Base-by-base conservation (phyloP, 495 filamentous ascomycete genomes). In the Talaromyces wortmannii region DNA sequence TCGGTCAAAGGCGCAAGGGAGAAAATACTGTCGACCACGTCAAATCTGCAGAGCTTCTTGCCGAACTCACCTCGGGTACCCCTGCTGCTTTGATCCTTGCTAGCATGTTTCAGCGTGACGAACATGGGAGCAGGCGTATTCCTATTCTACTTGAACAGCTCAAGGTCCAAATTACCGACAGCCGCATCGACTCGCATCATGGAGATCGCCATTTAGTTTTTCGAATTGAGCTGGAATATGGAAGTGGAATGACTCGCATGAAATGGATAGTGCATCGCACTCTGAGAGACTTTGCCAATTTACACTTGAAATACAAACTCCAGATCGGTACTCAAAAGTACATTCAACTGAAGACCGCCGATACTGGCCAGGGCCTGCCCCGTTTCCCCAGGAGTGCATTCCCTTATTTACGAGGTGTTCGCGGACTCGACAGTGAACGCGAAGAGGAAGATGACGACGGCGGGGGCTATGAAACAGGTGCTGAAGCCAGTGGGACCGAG, bases 101-200 rank as follows among this genome's bases (percentile, higher is more conserved):
- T 6, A 96, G 90, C 61, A 96, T 96, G 86, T 92, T 96, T 62
- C 94, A 99, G 69, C 79, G 94, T 40, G 94, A 99, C 59, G 94
- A 99, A 67, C 89, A 96, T 58, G 91, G 91, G 43, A 94, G 96
- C 71, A 94, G 88, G 65, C 82, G 92, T 32, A 95, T 97, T 46
- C 94, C 94, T 1, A 89, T 99, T 49, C 78, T 99, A 6, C 78
- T 99, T 3, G 94, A 99, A 65, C 94, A 99, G 71, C 78, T 99
- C 49, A 95, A 96, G 63, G 79, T 99, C 49, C 82, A 83, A 13
- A 86, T 99, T 43, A 84, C 81, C 11, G 90, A 96, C 61, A 95
- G 88, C 61, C 81, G 81, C n/a, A 78, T 82, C 42, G 80, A 78
- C 54, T 75, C 74, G 13, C 69, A 79, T 45, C 72, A 83, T 16